Evolutionary conservation across 495 filamentous ascomycete species (phyloP).

Genomic region (Acidomyces sp.): DNA sequence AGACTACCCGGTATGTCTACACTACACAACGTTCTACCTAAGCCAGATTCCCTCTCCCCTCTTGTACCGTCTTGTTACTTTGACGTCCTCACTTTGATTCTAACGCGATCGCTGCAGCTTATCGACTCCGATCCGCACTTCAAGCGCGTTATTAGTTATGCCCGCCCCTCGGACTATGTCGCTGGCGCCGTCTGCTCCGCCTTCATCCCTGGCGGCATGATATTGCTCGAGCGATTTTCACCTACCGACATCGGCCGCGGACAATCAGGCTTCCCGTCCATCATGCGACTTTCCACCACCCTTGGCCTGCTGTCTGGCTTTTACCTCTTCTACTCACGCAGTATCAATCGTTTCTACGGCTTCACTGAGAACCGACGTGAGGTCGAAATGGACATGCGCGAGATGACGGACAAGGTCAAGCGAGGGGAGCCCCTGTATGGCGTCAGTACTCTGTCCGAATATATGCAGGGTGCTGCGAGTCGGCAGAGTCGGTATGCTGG

Average conservation of each 20-base stretch:
- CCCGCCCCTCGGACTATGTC: slow-evolving; percentile 67
- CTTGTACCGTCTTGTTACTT: neutral
- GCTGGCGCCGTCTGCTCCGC: slow-evolving; percentile 51
- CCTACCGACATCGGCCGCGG: slow-evolving; percentile 70
- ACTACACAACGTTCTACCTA: neutral
- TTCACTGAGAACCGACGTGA: slow-evolving; percentile 83
- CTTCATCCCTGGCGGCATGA: slow-evolving; percentile 57
- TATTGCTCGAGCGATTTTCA: slow-evolving; percentile 64
- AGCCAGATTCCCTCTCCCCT: neutral
- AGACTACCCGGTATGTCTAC: slow-evolving; percentile 60
- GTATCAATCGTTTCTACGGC: slow-evolving; percentile 74
- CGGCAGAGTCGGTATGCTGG: slow-evolving; percentile 85
- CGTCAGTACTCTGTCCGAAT: slow-evolving; percentile 55
- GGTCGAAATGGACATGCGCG: slow-evolving; percentile 88
- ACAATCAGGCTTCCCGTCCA: slow-evolving; percentile 62
- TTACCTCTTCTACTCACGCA: slow-evolving; percentile 64
- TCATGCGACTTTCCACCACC: slow-evolving; percentile 64
- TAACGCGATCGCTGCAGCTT: slow-evolving; percentile 5
- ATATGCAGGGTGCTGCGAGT: slow-evolving; percentile 87
- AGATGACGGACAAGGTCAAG: slow-evolving; percentile 96
- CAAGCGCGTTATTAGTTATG: slow-evolving; percentile 75
- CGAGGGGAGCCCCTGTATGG: slow-evolving; percentile 85
- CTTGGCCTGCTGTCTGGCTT: slow-evolving; percentile 65
- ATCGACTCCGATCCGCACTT: slow-evolving; percentile 54
- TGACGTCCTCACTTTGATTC: neutral